phyloP scores from a whole-genome alignment of 2,329 filamentous ascomycete species.

The Aureobasidium melanogenum region DNA sequence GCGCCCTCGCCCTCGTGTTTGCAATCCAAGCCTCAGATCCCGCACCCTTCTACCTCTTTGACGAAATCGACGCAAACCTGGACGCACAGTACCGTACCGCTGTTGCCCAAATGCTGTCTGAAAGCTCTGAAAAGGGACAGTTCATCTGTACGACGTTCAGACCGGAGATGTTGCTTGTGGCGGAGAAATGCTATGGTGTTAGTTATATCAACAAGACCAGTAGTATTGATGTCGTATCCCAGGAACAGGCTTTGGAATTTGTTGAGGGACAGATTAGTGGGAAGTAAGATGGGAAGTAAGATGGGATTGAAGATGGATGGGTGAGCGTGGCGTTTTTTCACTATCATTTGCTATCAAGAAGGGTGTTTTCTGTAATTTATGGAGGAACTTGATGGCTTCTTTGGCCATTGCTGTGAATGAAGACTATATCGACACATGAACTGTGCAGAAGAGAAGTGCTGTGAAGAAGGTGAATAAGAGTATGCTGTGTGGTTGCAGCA shows the following conservation, averaged over 20 bases:
- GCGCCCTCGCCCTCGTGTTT: slow-evolving; percentile 94
- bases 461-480: background rate
- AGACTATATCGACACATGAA: background rate
- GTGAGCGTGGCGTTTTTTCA: background rate
- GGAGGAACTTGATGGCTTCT: background rate
- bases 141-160: slow-evolving; percentile 99
- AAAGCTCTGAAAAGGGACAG: slow-evolving; percentile 48
- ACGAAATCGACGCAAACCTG: slow-evolving; percentile 96
- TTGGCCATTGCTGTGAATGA: background rate
- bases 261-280: slow-evolving; percentile 67
- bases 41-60: slow-evolving; percentile 97
- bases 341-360: background rate
- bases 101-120: slow-evolving; percentile 78
- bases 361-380: background rate
- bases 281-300: slow-evolving; percentile 1
- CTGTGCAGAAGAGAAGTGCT: background rate
- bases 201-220: slow-evolving; percentile 88
- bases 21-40: slow-evolving; percentile 98
- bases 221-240: slow-evolving; percentile 80
- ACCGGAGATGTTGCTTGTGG: slow-evolving; percentile 89
- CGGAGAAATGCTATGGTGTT: slow-evolving; percentile 96
- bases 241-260: slow-evolving; percentile 83
- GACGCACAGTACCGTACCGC: slow-evolving; percentile 97
- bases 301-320: background rate
- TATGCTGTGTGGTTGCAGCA: background rate